Conservation (phyloP, 2,329 filamentous ascomycete species). For the Colletotrichum eleusines region DNA sequence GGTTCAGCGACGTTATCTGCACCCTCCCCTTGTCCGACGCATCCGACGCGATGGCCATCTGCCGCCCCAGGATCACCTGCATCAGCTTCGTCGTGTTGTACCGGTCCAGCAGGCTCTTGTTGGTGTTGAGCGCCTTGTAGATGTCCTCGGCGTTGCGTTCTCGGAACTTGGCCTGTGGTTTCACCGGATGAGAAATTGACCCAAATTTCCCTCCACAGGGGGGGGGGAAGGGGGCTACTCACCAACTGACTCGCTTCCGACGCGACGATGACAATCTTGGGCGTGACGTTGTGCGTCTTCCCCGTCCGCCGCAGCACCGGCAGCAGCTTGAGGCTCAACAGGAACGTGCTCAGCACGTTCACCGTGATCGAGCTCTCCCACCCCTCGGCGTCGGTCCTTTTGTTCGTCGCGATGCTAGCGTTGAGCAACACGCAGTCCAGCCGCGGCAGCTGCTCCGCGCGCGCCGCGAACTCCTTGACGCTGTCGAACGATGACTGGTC, state of each 20-base stretch:
- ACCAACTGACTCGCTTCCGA: constrained; percentile 53
- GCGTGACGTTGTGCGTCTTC: constrained; percentile 48
- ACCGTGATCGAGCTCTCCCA: constrained; percentile 58
- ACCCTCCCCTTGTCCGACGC: constrained; percentile 50
- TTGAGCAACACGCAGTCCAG: constrained; percentile 55
- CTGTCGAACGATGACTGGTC: constrained; percentile 52
- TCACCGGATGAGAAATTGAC: background rate
- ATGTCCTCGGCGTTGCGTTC: constrained; percentile 49
- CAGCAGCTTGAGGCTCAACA: constrained; percentile 58
- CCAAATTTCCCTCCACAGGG: background rate
- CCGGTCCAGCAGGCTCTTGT: constrained; percentile 48
- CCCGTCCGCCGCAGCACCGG: constrained; percentile 56
- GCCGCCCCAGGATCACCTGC: constrained; percentile 48
- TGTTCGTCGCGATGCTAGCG: constrained; percentile 47
- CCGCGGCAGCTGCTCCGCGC: constrained; percentile 48
- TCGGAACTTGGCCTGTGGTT: constrained; percentile 49
- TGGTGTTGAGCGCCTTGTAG: constrained; percentile 50
- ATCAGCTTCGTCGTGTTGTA: constrained; percentile 54
- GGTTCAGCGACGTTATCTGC: constrained; percentile 55
- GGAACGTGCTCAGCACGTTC: constrained; percentile 61
- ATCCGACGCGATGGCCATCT: constrained; percentile 52
- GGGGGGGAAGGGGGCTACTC: constrained; percentile 8
- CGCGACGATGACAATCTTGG: constrained; percentile 54
- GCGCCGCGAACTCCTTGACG: constrained; percentile 51
- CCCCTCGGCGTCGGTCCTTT: constrained; percentile 49